phyloP scores from a whole-genome alignment of 2,329 filamentous ascomycete species.

The Colletotrichum tanaceti region DNA sequence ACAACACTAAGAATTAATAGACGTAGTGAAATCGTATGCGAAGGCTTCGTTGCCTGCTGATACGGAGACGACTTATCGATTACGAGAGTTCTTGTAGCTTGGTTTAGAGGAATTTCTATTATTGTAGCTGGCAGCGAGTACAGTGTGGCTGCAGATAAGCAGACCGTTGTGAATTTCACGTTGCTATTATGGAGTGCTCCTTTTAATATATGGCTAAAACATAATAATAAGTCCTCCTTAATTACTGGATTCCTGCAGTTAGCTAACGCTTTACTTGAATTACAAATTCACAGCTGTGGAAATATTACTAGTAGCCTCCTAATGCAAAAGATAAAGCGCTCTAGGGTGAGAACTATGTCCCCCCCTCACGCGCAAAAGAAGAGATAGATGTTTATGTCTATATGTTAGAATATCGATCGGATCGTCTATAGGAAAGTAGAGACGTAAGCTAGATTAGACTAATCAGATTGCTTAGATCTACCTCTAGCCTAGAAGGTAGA shows the following conservation, averaged over 20 bases:
- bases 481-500: no score
- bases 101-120: neutral
- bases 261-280: neutral
- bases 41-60: neutral
- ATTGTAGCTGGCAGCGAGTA: neutral
- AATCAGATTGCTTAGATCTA: no score
- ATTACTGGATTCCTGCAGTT: slow-evolving; percentile 1
- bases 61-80: neutral
- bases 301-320: neutral
- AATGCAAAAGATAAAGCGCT: neutral
- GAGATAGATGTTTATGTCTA: neutral
- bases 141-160: neutral
- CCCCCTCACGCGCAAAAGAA: neutral
- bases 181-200: neutral
- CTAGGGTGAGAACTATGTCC: neutral
- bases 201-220: neutral
- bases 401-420: no score
- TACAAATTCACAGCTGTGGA: neutral
- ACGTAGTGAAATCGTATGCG: neutral
- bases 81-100: neutral
- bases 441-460: no score
- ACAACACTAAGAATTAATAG: neutral
- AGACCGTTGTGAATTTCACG: neutral
- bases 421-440: no score
- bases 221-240: neutral